phyloP scores from a whole-genome alignment of 1,284 basidiomycete genomes.

The Cutaneotrichosporon spelunceum region DNA sequence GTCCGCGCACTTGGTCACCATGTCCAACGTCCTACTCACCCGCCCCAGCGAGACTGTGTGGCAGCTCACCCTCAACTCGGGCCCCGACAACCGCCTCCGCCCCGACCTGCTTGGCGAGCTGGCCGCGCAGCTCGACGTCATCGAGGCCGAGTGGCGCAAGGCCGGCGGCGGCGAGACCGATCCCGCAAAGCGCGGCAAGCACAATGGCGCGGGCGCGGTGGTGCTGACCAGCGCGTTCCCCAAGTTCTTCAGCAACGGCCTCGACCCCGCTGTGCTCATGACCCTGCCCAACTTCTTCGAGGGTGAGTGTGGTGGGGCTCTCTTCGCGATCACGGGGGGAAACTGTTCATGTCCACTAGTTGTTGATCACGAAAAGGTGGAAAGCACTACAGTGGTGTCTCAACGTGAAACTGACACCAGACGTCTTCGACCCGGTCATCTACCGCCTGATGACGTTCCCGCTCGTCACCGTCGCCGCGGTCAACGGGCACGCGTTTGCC shows the following conservation, averaged over 20 bases:
- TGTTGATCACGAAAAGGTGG: too few relatives aligned
- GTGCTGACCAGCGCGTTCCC: constrained; percentile 71
- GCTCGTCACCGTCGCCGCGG: constrained; percentile 68
- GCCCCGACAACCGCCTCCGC: constrained; percentile 51
- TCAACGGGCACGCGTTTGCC: constrained; percentile 88
- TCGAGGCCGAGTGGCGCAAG: constrained; percentile 74
- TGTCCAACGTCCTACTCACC: constrained; percentile 24
- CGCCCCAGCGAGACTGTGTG: constrained; percentile 37
- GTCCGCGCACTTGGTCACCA: background rate
- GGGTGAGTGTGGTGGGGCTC: constrained; percentile 59
- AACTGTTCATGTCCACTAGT: too few relatives aligned
- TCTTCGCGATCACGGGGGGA: too few relatives aligned
- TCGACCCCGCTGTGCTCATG: constrained; percentile 61
- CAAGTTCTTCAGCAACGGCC: constrained; percentile 87
- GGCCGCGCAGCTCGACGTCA: constrained; percentile 61
- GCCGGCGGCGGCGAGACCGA: constrained; percentile 48
- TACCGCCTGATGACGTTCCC: constrained; percentile 52
- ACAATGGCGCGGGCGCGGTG: constrained; percentile 59
- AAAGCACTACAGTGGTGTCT: too few relatives aligned
- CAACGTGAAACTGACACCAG: too few relatives aligned
- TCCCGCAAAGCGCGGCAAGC: constrained; percentile 51
- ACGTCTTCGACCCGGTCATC: constrained; percentile 48
- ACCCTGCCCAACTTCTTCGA: constrained; percentile 68
- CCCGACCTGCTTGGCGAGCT: constrained; percentile 43
- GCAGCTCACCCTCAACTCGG: constrained; percentile 43